Evolutionary conservation across 2,329 filamentous ascomycete genomes (phyloP).

Genomic region (Fusarium keratoplasticum): DNA sequence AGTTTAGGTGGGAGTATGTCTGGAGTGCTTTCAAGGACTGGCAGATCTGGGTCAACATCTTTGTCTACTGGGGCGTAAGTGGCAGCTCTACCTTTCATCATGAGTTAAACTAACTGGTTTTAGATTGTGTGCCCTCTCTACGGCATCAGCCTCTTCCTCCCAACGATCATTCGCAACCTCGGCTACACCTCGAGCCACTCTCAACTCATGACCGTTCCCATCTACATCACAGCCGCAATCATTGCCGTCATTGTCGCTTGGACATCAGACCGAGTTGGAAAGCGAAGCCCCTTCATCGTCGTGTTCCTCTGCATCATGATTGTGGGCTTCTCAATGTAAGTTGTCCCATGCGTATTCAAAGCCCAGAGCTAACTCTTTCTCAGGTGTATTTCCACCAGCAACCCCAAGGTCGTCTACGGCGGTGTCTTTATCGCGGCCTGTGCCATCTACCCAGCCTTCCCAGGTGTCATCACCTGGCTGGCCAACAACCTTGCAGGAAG

Average conservation of each 20-base stretch:
- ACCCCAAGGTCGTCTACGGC: constrained; percentile 74
- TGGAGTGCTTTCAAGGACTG: constrained; percentile 80
- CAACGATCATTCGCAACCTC: constrained; percentile 71
- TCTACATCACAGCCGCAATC: constrained; percentile 72
- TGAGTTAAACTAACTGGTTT: neutral
- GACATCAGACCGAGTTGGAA: constrained; percentile 65
- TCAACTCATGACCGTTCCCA: constrained; percentile 74
- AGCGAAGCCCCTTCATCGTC: constrained; percentile 67
- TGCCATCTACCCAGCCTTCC: constrained; percentile 83
- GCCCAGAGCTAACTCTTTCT: neutral
- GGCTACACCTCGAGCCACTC: constrained; percentile 68
- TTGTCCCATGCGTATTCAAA: neutral
- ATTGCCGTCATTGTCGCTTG: constrained; percentile 66
- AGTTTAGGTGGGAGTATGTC: constrained; percentile 81
- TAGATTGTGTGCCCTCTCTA: constrained; percentile 66
- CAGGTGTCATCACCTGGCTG: constrained; percentile 83
- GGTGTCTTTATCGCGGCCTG: constrained; percentile 82
- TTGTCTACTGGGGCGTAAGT: constrained; percentile 74
- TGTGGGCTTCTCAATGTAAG: constrained; percentile 67
- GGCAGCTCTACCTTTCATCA: fast-evolving
- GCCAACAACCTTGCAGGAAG: constrained; percentile 79
- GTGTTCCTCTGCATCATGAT: constrained; percentile 64
- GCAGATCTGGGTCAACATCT: constrained; percentile 75
- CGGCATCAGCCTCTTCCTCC: constrained; percentile 69
- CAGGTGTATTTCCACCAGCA: constrained; percentile 68